Base-by-base conservation (phyloP, 148 eudicot genomes). In the Pharnaceum exiguum region DNA sequence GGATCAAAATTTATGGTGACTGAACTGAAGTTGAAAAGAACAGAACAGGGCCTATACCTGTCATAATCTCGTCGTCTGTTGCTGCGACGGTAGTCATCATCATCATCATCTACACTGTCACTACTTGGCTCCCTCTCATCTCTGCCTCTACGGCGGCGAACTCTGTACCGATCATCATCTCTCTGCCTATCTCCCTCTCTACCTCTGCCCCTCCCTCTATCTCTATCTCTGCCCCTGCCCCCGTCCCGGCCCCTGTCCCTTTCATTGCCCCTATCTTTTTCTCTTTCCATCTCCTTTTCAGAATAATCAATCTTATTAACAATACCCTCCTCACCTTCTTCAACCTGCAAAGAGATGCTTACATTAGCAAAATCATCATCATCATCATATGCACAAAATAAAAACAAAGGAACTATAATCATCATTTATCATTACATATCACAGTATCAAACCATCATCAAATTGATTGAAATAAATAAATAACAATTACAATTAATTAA, bases 91-190 rank as follows among this genome's bases (percentile, higher is more conserved):
- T n/a, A n/a, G n/a, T n/a, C n/a, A n/a, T n/a, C 64, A 46, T 78
- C 73, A 70, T 82, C 93, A 62, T 78, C 89, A 55, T 86, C 85
- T 28, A 70, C 84, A 24, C 66, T 46, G 13, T 59, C 78, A 63
- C 90, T 77, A 61, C 82, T 83, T 60, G 79, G 72, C 53, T 78
- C 95, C 77, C 85, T 65, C 44, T 71, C 63, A 2, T 74, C 73
- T 42, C 72, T 59, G 8, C 62, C 69, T 16, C 65, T 77, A 1
- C 68, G 71, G 16, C 74, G 51, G 2, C 79, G 51, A 3, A 44
- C 70, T 12, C 59, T 63, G 0, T 67, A 70, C 23, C 77, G 62
- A 1, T 59, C 76, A 30, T 74, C 67, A 0, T 63, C 85, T 53
- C 69, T 73, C 0, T 63, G 69, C 31, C 70, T 67, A 3, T 69